phyloP scores from a whole-genome alignment of 495 filamentous ascomycete genomes.

The Aspergillus olivimuriae region DNA sequence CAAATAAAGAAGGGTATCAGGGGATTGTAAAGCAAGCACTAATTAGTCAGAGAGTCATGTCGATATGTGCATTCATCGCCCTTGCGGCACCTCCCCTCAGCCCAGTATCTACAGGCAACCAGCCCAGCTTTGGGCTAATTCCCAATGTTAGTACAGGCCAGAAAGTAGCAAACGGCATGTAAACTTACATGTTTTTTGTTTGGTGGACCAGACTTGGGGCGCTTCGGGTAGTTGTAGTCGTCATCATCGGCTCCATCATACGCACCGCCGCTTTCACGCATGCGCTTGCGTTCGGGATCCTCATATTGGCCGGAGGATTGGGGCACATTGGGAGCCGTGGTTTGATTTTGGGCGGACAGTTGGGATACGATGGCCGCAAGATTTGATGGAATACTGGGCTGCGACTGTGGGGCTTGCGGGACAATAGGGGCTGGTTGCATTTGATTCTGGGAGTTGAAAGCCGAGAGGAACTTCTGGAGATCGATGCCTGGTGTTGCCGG shows the following conservation, averaged over 20 bases:
- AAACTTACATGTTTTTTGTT: slow-evolving; percentile 32
- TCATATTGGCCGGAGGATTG: slow-evolving; percentile 24
- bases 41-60: slow-evolving; percentile 45
- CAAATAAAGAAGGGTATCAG: slow-evolving; percentile 13
- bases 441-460: slow-evolving; percentile 31
- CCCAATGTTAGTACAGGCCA: slow-evolving; percentile 10
- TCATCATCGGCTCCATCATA: slow-evolving; percentile 26
- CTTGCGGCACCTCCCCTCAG: slow-evolving; percentile 73
- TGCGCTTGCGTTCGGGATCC: slow-evolving; percentile 40
- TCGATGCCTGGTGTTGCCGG: slow-evolving; percentile 20
- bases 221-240: slow-evolving; percentile 27
- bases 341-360: slow-evolving; percentile 32
- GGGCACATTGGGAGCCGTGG: slow-evolving; percentile 12
- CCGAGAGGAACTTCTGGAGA: slow-evolving; percentile 30
- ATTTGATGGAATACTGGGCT: slow-evolving; percentile 28
- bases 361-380: slow-evolving; percentile 47
- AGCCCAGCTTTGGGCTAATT: slow-evolving; percentile 33
- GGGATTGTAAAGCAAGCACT: slow-evolving; percentile 8
- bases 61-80: slow-evolving; percentile 81
- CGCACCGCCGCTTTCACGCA: slow-evolving; percentile 28
- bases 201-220: slow-evolving; percentile 26
- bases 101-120: slow-evolving; percentile 69
- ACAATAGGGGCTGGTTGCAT: slow-evolving; percentile 22
- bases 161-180: not conserved
- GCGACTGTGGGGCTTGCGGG: slow-evolving; percentile 20